Evolutionary conservation across 139 green algal genomes (phyloP), one percentile per base, ranked within the genome.

Genomic region (Closterium sp.): DNA sequence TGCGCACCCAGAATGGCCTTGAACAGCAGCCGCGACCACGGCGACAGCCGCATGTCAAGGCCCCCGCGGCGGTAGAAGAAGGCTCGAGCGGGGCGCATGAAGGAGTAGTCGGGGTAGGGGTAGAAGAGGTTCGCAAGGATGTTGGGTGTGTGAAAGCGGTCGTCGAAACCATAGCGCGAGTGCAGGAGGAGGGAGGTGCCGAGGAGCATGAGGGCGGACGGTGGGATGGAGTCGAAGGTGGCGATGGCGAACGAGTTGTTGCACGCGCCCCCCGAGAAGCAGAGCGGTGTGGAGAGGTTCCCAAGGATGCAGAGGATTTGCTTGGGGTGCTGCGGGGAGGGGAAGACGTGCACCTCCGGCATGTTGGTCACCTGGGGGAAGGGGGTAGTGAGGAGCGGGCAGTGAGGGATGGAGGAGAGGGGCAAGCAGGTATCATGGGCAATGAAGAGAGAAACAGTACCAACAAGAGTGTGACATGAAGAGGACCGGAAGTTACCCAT

Each of bases 41-140:
- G 89, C 22, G 50, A 89, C 9, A 92, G 79, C 27, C 86, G 85
- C 34, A 85, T 92, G 85, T 92, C 89, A 9, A 92, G 42, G 24
- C 89, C 73, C 38, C 89, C 89, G 27, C 89, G 34, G 27, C 34
- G 28, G 86, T 88, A 92, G 89, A 92, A 92, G 32, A 92, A 89
- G 27, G 89, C 89, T 0, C 89, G 34, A 24, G 89, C 89, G 42
- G 89, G 89, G 32, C 73, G 70, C 38, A 92, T 89, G 28, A 92
- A 92, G 27, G 32, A 62, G 89, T 92, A 92, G 42, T 92, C 89
- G 24, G 89, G 89, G 86, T 92, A 92, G 24, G 89, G 89, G 70
- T 92, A 92, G 70, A 92, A 92, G 31, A 92, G 28, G 42, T 92
- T 92, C 38, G 89, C 89, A 27, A 92, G 89, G 73, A 92, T 92